These are phyloP conservation scores for Ammopiptanthus mongolicus DNA, from an alignment of 306 rosid genomes.

Conservation along the genomic window DNA sequence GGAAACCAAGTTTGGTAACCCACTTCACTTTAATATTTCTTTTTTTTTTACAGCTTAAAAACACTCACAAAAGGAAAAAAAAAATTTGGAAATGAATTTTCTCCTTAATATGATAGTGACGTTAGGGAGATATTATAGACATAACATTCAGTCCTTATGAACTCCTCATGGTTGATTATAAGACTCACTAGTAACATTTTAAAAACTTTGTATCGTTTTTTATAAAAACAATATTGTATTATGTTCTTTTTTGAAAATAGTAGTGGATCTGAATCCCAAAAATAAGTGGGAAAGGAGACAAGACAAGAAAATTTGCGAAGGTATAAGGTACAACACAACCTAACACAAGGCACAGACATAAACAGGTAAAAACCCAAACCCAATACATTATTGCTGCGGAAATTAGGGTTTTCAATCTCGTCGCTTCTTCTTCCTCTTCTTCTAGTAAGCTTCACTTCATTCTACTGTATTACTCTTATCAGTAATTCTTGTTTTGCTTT, in stretches of 20 bases:
- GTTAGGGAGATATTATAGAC: too few relatives aligned
- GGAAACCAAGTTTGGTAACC: background rate
- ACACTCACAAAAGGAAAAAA: background rate
- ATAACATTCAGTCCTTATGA: too few relatives aligned
- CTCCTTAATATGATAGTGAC: too few relatives aligned
- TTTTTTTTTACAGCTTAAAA: background rate
- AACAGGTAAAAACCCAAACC: background rate
- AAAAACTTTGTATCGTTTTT: too few relatives aligned
- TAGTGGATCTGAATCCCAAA: too few relatives aligned
- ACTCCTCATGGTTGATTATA: too few relatives aligned
- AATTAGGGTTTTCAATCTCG: slow-evolving; percentile 25
- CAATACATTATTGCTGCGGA: background rate
- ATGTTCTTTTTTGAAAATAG: too few relatives aligned
- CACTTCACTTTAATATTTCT: background rate
- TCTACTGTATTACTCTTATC: background rate
- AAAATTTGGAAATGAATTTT: too few relatives aligned
- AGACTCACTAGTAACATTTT: too few relatives aligned
- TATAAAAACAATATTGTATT: too few relatives aligned
- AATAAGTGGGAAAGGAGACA: background rate
- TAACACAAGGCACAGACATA: too few relatives aligned
- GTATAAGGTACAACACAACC: background rate
- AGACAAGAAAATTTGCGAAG: background rate
- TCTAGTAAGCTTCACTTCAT: slow-evolving; percentile 25
- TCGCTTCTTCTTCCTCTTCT: background rate
- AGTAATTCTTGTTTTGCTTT: background rate